These are phyloP conservation scores for Zygosaccharomyces gambellarensis DNA, from an alignment of 805 yeast species.

Conservation along the genomic window DNA sequence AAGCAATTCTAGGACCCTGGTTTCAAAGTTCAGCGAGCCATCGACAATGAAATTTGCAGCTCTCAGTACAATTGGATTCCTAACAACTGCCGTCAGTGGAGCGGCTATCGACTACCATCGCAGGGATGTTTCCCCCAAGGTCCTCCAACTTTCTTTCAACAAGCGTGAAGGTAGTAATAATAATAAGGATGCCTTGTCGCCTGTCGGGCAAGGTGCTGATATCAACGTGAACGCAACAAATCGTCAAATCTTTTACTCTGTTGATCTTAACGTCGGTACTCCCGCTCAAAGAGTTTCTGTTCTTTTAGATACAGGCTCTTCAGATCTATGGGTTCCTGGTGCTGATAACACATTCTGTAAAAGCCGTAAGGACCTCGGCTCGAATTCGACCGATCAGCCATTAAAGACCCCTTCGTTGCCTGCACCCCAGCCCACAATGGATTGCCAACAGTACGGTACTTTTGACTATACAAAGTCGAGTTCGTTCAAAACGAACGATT, in stretches of 20 bases:
- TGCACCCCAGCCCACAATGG: slow-evolving; percentile 26
- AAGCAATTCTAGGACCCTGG: not conserved
- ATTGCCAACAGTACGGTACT: slow-evolving; percentile 39
- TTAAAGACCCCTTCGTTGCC: slow-evolving; percentile 1
- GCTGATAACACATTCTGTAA: slow-evolving; percentile 45
- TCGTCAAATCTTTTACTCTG: slow-evolving; percentile 41
- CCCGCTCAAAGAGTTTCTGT: slow-evolving; percentile 46
- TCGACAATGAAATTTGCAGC: not conserved
- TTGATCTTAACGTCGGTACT: slow-evolving; percentile 49
- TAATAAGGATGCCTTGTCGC: not conserved
- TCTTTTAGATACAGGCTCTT: slow-evolving; percentile 62
- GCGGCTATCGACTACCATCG: not conserved
- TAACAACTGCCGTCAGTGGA: not conserved
- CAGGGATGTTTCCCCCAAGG: not conserved
- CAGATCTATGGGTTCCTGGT: slow-evolving; percentile 54
- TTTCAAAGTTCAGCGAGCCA: not conserved
- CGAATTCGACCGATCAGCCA: slow-evolving; percentile 1
- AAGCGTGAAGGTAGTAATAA: not conserved
- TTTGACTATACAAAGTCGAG: slow-evolving; percentile 23
- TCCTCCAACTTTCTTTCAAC: not conserved
- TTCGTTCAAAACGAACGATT: slow-evolving; percentile 25
- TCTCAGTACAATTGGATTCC: not conserved
- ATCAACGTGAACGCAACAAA: slow-evolving; percentile 29
- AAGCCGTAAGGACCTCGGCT: slow-evolving; percentile 19
- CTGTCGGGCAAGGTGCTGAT: slow-evolving; percentile 2